Evolutionary conservation across 1,284 basidiomycete genomes (phyloP).

Genomic region (Sporisorium scitamineum): DNA sequence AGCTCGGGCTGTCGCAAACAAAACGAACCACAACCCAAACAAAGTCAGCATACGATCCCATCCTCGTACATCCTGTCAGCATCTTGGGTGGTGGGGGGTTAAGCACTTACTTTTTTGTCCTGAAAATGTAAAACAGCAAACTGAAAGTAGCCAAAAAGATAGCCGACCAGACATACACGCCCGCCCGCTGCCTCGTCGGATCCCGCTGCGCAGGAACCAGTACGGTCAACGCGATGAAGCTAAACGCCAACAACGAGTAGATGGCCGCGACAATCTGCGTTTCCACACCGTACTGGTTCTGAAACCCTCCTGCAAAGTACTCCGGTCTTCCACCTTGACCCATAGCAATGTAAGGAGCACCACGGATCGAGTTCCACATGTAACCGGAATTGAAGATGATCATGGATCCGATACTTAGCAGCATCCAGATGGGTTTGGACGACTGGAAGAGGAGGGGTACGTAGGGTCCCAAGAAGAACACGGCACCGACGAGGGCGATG

Average conservation of each 20-base stretch:
- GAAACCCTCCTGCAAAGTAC: constrained; percentile 89
- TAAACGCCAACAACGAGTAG: constrained; percentile 84
- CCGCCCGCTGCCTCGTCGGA: constrained; percentile 81
- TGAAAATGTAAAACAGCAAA: constrained; percentile 87
- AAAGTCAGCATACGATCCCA: background rate
- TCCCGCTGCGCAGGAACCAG: constrained; percentile 83
- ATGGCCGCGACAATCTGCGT: constrained; percentile 86
- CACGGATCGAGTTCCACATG: constrained; percentile 97
- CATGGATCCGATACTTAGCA: constrained; percentile 53
- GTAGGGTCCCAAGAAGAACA: constrained; percentile 44
- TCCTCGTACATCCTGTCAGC: background rate
- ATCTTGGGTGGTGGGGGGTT: background rate
- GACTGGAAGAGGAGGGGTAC: constrained; percentile 22
- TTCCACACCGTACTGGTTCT: constrained; percentile 92
- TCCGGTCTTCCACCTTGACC: constrained; percentile 73
- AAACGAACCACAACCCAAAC: background rate
- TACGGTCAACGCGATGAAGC: constrained; percentile 84
- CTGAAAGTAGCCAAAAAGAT: constrained; percentile 88
- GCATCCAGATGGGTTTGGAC: constrained; percentile 47
- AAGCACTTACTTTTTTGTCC: constrained; percentile 83
- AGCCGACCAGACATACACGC: constrained; percentile 88
- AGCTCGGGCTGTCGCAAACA: constrained; percentile 40
- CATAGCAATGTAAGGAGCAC: constrained; percentile 78
- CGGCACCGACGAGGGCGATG: constrained; percentile 17
- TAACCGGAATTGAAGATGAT: constrained; percentile 71